Evolutionary conservation across 495 filamentous ascomycete species (phyloP), one percentile per base, ranked within the genome.

Genomic region (Penicillium turbatum): DNA sequence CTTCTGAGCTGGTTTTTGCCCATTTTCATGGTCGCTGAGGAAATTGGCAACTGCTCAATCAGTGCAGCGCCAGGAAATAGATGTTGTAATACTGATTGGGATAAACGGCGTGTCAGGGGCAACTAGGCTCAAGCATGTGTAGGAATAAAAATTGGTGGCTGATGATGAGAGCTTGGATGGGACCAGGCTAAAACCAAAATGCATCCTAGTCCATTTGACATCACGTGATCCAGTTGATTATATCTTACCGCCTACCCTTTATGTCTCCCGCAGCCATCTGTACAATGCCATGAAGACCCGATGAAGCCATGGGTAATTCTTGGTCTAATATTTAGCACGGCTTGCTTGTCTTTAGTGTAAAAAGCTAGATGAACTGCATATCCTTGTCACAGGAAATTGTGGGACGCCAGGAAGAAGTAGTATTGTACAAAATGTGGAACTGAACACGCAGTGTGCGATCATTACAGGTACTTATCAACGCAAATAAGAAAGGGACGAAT

Each of bases 1-100:
- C 87, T 82, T 66, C 87, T 79, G 65, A 89, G 80, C 70, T 91
- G 87, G 62, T 95, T 93, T 72, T 92, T 95, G 65, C 81, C 88
- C 68, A 82, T 77, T 71, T 91, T 91, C 58, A 67, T 69, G 15
- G 48, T 56, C 8, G 58, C 37, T 31, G 31, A 15, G 19, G 6
- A 15, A 21, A 16, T 7, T 42, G 29, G 17, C 19, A 51, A 19
- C 10, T n/a, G 29, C 31, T 41, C 29, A 26, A 26, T 7, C 12
- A n/a, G 31, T 19, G 49, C 21, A 5, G 6, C 8, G 29, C 13
- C 17, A 11, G 9, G 2, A 12, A 11, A 7, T 5, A 6, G 26
- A 11, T 24, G 30, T 17, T 15, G 30, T 13, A 15, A 15, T 26
- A 16, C 26, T 19, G 16, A 35, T 16, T 21, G 5, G 11, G 13